Base-by-base conservation (phyloP, 805 yeast species). In the Myxozyma sirexii region DNA sequence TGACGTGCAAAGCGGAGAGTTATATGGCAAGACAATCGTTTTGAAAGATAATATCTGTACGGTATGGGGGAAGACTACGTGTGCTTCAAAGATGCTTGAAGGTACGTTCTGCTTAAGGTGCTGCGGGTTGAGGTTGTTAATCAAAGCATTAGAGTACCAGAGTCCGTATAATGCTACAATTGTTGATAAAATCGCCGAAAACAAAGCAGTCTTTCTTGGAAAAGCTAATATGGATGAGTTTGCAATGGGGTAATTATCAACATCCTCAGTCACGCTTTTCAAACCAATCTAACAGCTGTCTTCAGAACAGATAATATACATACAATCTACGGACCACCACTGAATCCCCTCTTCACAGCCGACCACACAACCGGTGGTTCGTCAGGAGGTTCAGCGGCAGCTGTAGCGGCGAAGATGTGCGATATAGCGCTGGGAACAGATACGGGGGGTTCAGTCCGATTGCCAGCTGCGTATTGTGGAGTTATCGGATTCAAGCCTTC, bases 371-470 rank as follows among this genome's bases (percentile, higher is more conserved):
- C 87, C 1, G 99, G 99, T 12, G 99, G 99, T 0, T 91, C 97
- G 0, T 90, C 97, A 5, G 97, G 98, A 19, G 99, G 99, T 0
- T 83, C 94, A 39, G 98, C 98, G 0, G 96, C 96, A 0, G 88
- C 96, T 0, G 97, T 93, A 1, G 86, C 93, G 0, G 82, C 86
- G 0, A 86, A 76, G 1, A 69, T 84, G 63, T 86, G 84, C 35
- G 90, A 87, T 70, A 46, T 39, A 67, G 82, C 96, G 1, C 73
- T 94, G 38, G 99, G 99, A 0, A 88, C 98, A 0, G 99, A 94
- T 69, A 94, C 99, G 0, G 99, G 99, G 4, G 99, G 99, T 0
- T 90, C 97, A 0, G 90, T 94, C 0, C 79, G 99, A 62, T 76
- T 90, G 21, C 99, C 99, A 0, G 96, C 96, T 1, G 86, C 96